Percentiles rank a stretch among this genome's conserved stretches.
Conservation (phyloP, 1,284 basidiomycete species). For the Sporisorium graminicola region DNA sequence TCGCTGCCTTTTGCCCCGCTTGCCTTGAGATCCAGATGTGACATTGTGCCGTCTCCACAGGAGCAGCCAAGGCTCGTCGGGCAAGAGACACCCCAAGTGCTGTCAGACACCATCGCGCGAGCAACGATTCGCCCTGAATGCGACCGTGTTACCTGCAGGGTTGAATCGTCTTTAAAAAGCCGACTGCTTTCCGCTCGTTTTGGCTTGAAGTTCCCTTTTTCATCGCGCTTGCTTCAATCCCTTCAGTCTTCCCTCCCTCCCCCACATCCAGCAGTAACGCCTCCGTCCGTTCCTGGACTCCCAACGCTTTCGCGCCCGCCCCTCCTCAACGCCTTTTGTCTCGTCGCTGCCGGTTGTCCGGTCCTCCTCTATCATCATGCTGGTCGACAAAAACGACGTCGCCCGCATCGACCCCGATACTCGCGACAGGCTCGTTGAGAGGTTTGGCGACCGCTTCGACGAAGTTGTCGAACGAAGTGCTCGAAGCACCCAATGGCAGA, state of each 20-base stretch:
- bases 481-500: constrained; percentile 70
- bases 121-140: neutral
- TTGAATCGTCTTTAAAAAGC: constrained; percentile 3
- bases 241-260: neutral
- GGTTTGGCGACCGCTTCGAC: constrained; percentile 61
- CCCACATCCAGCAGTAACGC: neutral
- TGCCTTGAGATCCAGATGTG: neutral
- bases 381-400: constrained; percentile 44
- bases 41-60: constrained; percentile 1
- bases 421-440: constrained; percentile 36
- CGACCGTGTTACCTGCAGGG: neutral
- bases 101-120: no score
- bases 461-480: constrained; percentile 69
- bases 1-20: neutral
- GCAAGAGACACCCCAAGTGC: neutral
- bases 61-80: no score
- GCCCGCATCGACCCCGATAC: constrained; percentile 52
- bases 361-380: constrained; percentile 13
- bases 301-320: neutral
- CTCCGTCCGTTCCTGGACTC: neutral
- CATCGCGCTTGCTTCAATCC: neutral
- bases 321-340: no score
- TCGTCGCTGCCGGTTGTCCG: neutral
- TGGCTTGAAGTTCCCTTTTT: neutral
- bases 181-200: neutral